These are phyloP conservation scores for Coccomyxa subellipsoidea DNA, from an alignment of 163 green algal genomes.

Conservation along the genomic window DNA sequence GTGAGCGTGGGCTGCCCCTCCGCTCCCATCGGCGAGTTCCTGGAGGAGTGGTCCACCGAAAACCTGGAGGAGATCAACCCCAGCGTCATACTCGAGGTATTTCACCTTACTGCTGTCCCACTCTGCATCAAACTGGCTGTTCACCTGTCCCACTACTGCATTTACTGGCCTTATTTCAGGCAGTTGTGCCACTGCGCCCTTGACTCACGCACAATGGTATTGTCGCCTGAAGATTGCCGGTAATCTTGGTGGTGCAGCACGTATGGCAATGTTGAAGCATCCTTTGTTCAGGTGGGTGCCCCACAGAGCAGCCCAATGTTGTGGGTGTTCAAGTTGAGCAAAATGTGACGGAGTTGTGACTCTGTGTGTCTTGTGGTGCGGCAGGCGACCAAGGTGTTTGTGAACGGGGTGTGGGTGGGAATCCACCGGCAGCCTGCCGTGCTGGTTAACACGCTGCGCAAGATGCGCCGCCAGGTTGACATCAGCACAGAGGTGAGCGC, in stretches of 20 bases:
- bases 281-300: too few species aligned
- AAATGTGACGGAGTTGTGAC: background rate
- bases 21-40: conserved; percentile 82
- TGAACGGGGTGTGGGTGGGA: conserved; percentile 96
- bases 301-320: too few species aligned
- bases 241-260: too few species aligned
- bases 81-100: conserved; percentile 60
- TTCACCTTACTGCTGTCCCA: background rate
- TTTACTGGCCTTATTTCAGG: too few species aligned
- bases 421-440: conserved; percentile 83
- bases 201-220: too few species aligned
- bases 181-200: too few species aligned
- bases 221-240: too few species aligned
- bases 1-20: conserved; percentile 83
- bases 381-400: conserved; percentile 87
- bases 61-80: conserved; percentile 90
- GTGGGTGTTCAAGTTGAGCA: too few species aligned
- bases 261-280: too few species aligned
- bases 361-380: background rate
- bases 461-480: conserved; percentile 77
- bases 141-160: too few species aligned
- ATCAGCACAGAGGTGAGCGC: conserved; percentile 68
- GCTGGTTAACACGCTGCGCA: conserved; percentile 86
- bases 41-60: conserved; percentile 93
- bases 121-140: too few species aligned